Conservation (phyloP, 768 basidiomycete species). For the Naganishia friedmannii region DNA sequence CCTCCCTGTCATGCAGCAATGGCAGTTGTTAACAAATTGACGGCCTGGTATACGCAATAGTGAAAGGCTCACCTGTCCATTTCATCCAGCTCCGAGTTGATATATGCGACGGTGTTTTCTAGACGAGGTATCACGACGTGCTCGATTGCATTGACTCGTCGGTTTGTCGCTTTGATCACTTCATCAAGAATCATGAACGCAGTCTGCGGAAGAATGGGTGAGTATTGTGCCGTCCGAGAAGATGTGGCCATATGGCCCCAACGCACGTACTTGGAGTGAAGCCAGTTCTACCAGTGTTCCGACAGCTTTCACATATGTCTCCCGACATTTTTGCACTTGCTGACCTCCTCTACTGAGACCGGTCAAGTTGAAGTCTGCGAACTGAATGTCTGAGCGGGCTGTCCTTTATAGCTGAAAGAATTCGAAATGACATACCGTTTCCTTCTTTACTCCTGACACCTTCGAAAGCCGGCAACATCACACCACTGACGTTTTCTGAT, state of each 20-base stretch:
- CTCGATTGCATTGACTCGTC: conserved; percentile 97
- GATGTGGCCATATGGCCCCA: background rate
- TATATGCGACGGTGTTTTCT: conserved; percentile 97
- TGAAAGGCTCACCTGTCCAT: conserved; percentile 80
- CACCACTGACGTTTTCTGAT: conserved; percentile 97
- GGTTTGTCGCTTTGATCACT: conserved; percentile 98
- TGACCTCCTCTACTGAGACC: conserved; percentile 96
- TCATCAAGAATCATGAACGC: conserved; percentile 98
- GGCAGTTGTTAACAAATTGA: background rate
- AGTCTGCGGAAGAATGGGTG: conserved; percentile 60
- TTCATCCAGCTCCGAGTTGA: conserved; percentile 93
- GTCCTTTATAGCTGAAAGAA: conserved; percentile 18
- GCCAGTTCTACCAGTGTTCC: conserved; percentile 96
- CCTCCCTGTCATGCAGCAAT: conserved; percentile 42
- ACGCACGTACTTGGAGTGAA: conserved; percentile 61
- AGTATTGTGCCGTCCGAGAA: background rate
- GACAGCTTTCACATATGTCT: conserved; percentile 95
- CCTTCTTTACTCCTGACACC: conserved; percentile 70
- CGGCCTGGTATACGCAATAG: background rate
- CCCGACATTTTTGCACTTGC: conserved; percentile 88
- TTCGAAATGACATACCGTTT: conserved; percentile 60
- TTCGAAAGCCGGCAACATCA: conserved; percentile 91
- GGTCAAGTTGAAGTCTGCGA: conserved; percentile 87
- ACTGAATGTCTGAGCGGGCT: conserved; percentile 4
- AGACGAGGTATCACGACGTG: conserved; percentile 92